A percentile compares a stretch with the other conserved stretches of the same genome.
Evolutionary conservation across 176 grass and related monocot genomes (phyloP).

Genomic region (Avena insularis): DNA sequence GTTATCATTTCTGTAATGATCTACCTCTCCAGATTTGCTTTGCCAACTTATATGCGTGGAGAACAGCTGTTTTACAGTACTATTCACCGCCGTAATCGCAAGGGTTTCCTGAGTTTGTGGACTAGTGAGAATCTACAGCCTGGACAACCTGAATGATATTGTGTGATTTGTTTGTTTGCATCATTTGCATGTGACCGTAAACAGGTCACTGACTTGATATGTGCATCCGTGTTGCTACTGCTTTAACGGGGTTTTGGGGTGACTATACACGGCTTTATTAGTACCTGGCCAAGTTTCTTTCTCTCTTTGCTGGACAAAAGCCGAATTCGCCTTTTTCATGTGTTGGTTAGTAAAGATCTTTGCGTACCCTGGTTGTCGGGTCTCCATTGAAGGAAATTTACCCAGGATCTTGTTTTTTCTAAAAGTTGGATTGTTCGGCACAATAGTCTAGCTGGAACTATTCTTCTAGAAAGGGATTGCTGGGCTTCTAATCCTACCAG

Average conservation of each 20-base stretch:
- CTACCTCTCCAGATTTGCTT: constrained; percentile 5
- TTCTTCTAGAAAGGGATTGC: not conserved
- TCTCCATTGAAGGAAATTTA: constrained; percentile 12
- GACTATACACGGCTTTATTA: not conserved
- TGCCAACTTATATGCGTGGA: constrained; percentile 28
- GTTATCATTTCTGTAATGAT: constrained; percentile 24
- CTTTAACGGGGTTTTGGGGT: not conserved
- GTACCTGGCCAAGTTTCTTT: constrained; percentile 12
- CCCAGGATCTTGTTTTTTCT: constrained; percentile 18
- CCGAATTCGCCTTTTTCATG: not conserved
- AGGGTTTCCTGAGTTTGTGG: constrained; percentile 16
- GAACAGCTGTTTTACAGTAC: constrained; percentile 23
- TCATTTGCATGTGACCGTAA: constrained; percentile 24
- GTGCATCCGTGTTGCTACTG: not conserved
- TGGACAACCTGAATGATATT: constrained; percentile 8
- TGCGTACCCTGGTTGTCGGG: not conserved
- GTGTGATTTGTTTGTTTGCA: constrained; percentile 22
- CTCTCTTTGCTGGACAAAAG: constrained; percentile 16
- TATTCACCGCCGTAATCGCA: constrained; percentile 19
- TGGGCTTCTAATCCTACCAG: constrained; percentile 12
- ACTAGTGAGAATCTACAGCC: not conserved
- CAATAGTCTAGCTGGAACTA: constrained; percentile 1
- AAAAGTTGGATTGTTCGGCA: not conserved
- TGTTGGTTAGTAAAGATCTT: constrained; percentile 10
- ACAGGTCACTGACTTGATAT: constrained; percentile 5